phyloP scores from a whole-genome alignment of 2,329 filamentous ascomycete species.

The Periconia macrospinosa region DNA sequence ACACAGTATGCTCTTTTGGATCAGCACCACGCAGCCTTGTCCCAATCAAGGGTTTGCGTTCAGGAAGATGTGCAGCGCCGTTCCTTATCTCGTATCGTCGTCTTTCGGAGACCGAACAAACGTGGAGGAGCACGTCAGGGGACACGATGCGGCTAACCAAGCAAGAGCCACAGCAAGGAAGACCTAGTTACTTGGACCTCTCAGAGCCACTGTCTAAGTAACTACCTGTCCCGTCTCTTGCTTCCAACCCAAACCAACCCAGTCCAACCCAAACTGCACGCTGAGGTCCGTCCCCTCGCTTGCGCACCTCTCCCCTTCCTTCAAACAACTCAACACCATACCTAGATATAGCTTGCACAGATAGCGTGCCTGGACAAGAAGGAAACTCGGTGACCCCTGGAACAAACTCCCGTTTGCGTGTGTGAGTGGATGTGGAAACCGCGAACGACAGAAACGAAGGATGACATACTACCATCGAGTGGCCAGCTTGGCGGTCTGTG shows the following conservation, averaged over 20 bases:
- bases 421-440: too few relatives aligned
- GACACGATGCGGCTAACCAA: constrained; percentile 11
- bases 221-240: background rate
- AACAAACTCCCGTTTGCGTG: too few relatives aligned
- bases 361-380: too few relatives aligned
- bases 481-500: background rate
- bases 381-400: too few relatives aligned
- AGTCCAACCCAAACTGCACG: background rate
- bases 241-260: background rate
- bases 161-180: constrained; percentile 9
- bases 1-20: constrained; percentile 1
- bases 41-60: background rate
- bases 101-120: constrained; percentile 21
- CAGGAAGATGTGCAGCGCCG: constrained; percentile 1
- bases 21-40: background rate
- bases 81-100: constrained; percentile 1
- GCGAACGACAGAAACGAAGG: background rate
- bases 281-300: background rate
- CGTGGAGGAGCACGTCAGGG: constrained; percentile 3
- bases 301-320: constrained; percentile 1
- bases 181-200: background rate
- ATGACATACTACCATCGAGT: background rate
- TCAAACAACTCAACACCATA: too few relatives aligned
- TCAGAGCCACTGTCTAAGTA: too few relatives aligned
- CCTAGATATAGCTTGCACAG: too few relatives aligned